Evolutionary conservation across 2,329 filamentous ascomycete species (phyloP).

Genomic region (Dactylonectria estremocensis): DNA sequence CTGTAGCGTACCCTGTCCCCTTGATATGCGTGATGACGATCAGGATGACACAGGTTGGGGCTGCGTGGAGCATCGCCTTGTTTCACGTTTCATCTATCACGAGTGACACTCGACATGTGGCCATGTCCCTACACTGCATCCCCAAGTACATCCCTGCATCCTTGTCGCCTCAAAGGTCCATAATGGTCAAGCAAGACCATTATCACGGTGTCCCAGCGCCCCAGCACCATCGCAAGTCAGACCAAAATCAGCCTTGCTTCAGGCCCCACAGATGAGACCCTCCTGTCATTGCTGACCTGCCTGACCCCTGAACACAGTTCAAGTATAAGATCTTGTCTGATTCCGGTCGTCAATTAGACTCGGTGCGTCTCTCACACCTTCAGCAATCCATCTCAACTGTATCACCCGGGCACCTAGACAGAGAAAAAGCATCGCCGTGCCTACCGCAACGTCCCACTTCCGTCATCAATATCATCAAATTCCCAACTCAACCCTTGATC

Average conservation of each 20-base stretch:
- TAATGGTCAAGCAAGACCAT: too few relatives aligned
- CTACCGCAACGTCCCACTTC: background rate
- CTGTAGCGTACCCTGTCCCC: background rate
- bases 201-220: background rate
- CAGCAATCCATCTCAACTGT: conserved; percentile 1
- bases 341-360: conserved; percentile 6
- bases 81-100: conserved; percentile 45
- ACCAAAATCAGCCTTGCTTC: conserved; percentile 44
- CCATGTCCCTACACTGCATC: conserved; percentile 7
- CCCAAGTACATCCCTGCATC: background rate
- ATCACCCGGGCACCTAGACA: background rate
- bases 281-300: conserved; percentile 37
- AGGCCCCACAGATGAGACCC: conserved; percentile 33
- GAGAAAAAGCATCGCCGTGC: background rate
- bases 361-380: conserved; percentile 9
- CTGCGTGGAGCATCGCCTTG: conserved; percentile 31
- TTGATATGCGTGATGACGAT: conserved; percentile 22
- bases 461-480: background rate
- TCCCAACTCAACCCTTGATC: background rate
- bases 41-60: conserved; percentile 31
- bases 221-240: background rate
- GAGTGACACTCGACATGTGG: conserved; percentile 2
- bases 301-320: conserved; percentile 31
- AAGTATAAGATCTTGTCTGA: conserved; percentile 43
- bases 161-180: background rate